Evolutionary conservation across 495 filamentous ascomycete species (phyloP).

Genomic region (Daldinia vernicosa): DNA sequence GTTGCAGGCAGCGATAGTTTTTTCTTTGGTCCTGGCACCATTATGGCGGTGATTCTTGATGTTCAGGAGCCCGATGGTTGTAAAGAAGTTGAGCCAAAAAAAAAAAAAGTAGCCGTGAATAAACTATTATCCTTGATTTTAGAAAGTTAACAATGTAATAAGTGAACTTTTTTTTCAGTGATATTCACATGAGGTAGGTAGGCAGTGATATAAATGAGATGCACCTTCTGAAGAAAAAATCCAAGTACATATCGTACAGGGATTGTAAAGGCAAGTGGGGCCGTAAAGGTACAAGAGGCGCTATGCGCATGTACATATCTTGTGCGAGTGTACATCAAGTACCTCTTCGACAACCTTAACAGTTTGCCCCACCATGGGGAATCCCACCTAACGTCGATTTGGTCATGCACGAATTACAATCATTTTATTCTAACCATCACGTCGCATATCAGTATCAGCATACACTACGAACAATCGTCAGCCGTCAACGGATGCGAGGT

Average conservation of each 20-base stretch:
- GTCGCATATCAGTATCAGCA: not conserved
- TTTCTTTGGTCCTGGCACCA: constrained; percentile 30
- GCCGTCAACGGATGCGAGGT: constrained; percentile 19
- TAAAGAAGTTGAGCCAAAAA: not conserved
- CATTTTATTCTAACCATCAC: constrained; percentile 10
- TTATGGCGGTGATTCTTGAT: constrained; percentile 7
- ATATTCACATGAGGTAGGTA: not conserved
- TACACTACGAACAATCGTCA: constrained; percentile 1
- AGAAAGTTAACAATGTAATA: not conserved
- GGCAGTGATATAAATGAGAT: not conserved
- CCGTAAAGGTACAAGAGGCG: not conserved
- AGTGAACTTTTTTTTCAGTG: not conserved
- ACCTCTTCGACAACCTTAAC: not conserved
- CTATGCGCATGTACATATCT: not conserved
- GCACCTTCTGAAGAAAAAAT: not conserved
- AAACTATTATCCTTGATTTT: not conserved
- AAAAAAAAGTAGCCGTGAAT: not conserved
- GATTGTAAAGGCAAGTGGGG: not conserved
- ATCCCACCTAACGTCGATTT: not conserved
- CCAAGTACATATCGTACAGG: not conserved
- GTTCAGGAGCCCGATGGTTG: not conserved
- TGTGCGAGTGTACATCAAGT: not conserved
- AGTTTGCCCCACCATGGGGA: constrained; percentile 3
- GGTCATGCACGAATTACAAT: constrained; percentile 5
- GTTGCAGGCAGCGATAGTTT: constrained; percentile 42